Conservation (phyloP, 2,329 filamentous ascomycete genomes). For the Diaporthe sp. region DNA sequence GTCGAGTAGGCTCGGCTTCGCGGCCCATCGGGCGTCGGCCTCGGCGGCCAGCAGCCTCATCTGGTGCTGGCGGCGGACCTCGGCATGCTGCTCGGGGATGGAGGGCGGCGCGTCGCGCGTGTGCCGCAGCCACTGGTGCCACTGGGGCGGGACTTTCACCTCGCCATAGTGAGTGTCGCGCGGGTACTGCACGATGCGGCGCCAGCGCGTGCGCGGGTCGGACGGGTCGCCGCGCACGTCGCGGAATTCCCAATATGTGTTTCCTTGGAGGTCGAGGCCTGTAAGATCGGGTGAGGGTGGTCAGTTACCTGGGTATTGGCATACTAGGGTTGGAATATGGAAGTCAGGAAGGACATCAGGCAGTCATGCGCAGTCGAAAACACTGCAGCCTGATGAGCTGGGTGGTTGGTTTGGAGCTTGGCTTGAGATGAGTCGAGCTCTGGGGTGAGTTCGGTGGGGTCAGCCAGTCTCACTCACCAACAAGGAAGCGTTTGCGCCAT, state of each 20-base stretch:
- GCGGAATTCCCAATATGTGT: conserved; percentile 79
- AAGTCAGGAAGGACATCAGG: neutral
- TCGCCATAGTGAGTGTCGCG: conserved; percentile 66
- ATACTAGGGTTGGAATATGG: neutral
- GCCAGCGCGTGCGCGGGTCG: conserved; percentile 58
- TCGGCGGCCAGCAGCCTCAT: conserved; percentile 70
- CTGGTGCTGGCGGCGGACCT: conserved; percentile 65
- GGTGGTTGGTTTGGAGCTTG: neutral
- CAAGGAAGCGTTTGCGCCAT: conserved; percentile 74
- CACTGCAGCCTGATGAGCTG: neutral
- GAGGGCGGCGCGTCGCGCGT: conserved; percentile 67
- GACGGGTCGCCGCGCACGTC: conserved; percentile 56
- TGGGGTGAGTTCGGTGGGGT: conserved; percentile 35
- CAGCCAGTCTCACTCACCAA: conserved; percentile 60
- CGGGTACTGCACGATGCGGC: conserved; percentile 74
- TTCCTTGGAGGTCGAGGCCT: conserved; percentile 76
- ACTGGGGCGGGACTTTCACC: conserved; percentile 70
- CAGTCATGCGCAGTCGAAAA: neutral
- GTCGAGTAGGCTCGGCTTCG: conserved; percentile 66
- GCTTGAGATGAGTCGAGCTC: conserved; percentile 12
- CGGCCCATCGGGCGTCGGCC: conserved; percentile 75
- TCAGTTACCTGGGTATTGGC: neutral
- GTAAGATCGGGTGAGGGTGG: conserved; percentile 19
- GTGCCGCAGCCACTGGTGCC: conserved; percentile 79
- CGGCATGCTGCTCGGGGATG: conserved; percentile 68